A percentile compares a stretch with the other conserved stretches of the same genome.
These are phyloP conservation scores for Russula sp. DNA, from an alignment of 768 basidiomycete genomes.

Conservation along the genomic window DNA sequence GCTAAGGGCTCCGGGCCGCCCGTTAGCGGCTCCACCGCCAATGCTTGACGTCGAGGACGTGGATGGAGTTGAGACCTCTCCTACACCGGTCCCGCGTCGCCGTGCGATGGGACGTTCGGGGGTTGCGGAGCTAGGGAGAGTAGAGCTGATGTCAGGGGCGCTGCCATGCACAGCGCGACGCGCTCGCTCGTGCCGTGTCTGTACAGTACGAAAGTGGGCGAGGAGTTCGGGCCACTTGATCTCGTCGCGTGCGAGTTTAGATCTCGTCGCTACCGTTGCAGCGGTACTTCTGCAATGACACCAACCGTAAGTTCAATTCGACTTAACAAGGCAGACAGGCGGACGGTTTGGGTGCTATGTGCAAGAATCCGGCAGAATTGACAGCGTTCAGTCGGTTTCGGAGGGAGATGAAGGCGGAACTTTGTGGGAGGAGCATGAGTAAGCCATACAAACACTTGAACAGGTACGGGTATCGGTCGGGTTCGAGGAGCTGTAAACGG, in stretches of 20 bases:
- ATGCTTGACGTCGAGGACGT: slow-evolving; percentile 1
- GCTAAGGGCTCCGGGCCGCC: slow-evolving; percentile 26
- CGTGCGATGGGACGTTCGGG: slow-evolving; percentile 49
- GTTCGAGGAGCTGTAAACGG: slow-evolving; percentile 92
- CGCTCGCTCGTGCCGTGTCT: slow-evolving; percentile 89
- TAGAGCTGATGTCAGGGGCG: slow-evolving; percentile 44
- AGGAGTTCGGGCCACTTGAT: slow-evolving; percentile 98
- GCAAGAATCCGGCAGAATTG: slow-evolving; percentile 90
- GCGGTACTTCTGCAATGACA: slow-evolving; percentile 27
- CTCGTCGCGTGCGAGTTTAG: slow-evolving; percentile 78
- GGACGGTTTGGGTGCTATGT: slow-evolving; percentile 84
- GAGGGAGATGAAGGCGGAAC: slow-evolving; percentile 91
- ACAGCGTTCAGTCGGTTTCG: slow-evolving; percentile 93
- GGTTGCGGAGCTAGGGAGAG: slow-evolving; percentile 44
- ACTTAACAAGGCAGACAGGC: slow-evolving; percentile 32
- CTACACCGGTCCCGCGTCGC: slow-evolving; percentile 63
- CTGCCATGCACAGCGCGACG: slow-evolving; percentile 72
- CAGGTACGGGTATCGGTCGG: slow-evolving; percentile 92
- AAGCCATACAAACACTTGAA: slow-evolving; percentile 98
- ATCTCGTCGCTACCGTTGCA: slow-evolving; percentile 51
- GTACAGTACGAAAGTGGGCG: slow-evolving; percentile 85
- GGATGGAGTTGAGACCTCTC: slow-evolving; percentile 8
- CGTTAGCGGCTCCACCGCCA: slow-evolving; percentile 12
- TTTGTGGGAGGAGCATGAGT: slow-evolving; percentile 95
- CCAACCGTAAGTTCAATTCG: slow-evolving; percentile 5